Evolutionary conservation across 2,329 filamentous ascomycete species (phyloP).

Genomic region (Aspergillus cejpii): DNA sequence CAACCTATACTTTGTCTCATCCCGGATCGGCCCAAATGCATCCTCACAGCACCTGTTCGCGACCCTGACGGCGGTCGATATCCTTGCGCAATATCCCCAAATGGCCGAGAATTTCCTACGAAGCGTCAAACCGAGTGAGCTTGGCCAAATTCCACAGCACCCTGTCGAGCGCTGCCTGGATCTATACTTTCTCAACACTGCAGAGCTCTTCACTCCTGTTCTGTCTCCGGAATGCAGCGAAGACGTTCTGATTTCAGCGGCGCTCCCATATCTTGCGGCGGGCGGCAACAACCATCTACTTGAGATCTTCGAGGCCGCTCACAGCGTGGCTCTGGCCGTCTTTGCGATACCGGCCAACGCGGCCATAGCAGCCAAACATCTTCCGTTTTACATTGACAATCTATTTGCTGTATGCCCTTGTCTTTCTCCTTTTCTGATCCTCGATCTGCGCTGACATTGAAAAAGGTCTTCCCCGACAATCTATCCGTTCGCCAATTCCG

Average conservation of each 20-base stretch:
- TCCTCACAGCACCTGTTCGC: constrained; percentile 84
- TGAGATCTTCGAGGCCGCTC: constrained; percentile 80
- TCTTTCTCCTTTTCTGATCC: neutral
- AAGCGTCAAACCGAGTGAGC: constrained; percentile 52
- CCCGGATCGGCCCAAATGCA: constrained; percentile 61
- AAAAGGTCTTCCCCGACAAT: constrained; percentile 63
- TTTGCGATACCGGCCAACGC: constrained; percentile 74
- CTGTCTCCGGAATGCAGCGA: constrained; percentile 63
- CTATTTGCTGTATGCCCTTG: constrained; percentile 55
- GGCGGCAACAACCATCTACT: constrained; percentile 52
- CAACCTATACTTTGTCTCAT: constrained; percentile 75
- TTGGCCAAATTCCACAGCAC: constrained; percentile 54
- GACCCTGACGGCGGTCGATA: constrained; percentile 74
- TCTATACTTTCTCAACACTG: constrained; percentile 79
- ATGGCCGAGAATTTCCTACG: constrained; percentile 61
- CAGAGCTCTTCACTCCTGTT: constrained; percentile 71
- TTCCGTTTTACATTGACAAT: constrained; percentile 77
- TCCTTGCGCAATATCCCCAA: constrained; percentile 63
- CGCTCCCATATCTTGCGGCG: constrained; percentile 65
- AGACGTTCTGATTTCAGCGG: constrained; percentile 64
- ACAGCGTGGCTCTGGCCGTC: constrained; percentile 72
- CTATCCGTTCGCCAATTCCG: constrained; percentile 81
- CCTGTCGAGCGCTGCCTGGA: constrained; percentile 68
- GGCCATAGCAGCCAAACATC: constrained; percentile 60
- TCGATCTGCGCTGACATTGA: neutral